Evolutionary conservation across 2,329 filamentous ascomycete species (phyloP), one percentile per base, ranked within the genome.

Genomic region (Alternaria gaisen): DNA sequence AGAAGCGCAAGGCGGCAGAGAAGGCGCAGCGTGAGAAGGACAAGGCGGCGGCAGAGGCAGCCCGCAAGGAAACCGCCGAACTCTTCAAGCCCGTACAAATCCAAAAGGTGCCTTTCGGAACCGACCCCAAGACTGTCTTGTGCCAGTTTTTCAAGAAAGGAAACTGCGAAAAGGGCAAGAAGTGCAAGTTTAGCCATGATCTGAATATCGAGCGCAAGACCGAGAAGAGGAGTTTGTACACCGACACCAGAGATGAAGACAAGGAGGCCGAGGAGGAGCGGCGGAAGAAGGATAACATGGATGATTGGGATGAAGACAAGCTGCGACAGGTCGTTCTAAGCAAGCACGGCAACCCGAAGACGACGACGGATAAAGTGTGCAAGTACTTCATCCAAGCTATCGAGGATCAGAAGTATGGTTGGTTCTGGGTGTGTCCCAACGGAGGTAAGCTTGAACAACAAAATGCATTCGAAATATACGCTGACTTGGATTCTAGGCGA

Each of bases 391-490:
- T 98, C 77, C 90, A 94, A 70, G 95, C 95, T 26, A 95, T 99
- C 65, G 95, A 99, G 82, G 95, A 99, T 77, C 92, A 93, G 73
- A 99, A 98, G 81, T 99, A 99, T 74, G 95, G 95, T 65, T 99
- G 95, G 95, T 98, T 99, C 82, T 99, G 95, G 95, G 86, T 89
- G 61, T 99, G 95, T 86, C 95, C 95, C 47, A 98, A 98, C 75
- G 94, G 93, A 67, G 94, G 46, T 50, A 36, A 50, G 32, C 24
- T 12, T 50, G 30, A 20, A 26, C 46, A 38, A 50, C 46, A 18
- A n/a, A 50, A 50, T 38, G 32, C 14, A 36, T 50, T 20, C 26
- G 46, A 24, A 14, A 24, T 18, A 10, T 30, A 36, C 14, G 46
- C 46, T 50, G 46, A 50, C 46, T 30, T 26, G 32, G 14, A 38